Base-by-base conservation (phyloP, 257 asterid species). In the Lantana camara region DNA sequence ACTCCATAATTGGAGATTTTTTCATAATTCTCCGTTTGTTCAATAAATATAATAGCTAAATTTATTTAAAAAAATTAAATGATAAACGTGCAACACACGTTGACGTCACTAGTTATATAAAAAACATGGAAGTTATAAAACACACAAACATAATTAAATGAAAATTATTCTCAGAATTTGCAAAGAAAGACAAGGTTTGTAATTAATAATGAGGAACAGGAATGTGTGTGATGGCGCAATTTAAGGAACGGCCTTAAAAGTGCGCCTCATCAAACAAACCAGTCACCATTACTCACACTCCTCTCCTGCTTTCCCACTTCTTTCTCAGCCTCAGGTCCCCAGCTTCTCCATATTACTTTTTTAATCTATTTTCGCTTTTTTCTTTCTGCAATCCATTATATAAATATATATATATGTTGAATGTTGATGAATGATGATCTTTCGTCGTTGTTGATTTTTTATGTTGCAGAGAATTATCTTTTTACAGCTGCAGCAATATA, bases 191-290 rank as follows among this genome's bases (percentile, higher is more conserved):
- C 29, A 12, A 22, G 23, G 27, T 23, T 67, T 59, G 67, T 21
- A 24, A 49, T 44, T 20, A 63, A 67, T 67, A 49, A 73, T 32
- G 72, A 67, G 57, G 56, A 56, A 65, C 29, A 56, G 57, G 67
- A 70, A 52, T 74, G 57, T 71, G 19, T 60, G 49, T 56, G 69
- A 49, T 71, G 84, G 81, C 91, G 85, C 76, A 79, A 79, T 75
- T 87, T 74, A 74, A 66, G 76, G 77, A 64, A 59, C 57, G 65
- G 57, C 78, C 69, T 64, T 73, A 75, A 79, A 71, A 68, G 37
- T 68, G 78, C 55, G 78, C 55, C 69, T 64, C 58, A 60, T 51
- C 56, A 32, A 63, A 58, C 56, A 32, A 63, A 58, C 67, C 75
- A 47, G 51, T 75, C 72, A 64, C 34, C 79, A 71, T 59, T 67